Percentiles rank a stretch among this genome's conserved stretches.
These are phyloP conservation scores for Suhomyces anneliseae DNA, from an alignment of 1,139 yeast genomes.

Conservation along the genomic window DNA sequence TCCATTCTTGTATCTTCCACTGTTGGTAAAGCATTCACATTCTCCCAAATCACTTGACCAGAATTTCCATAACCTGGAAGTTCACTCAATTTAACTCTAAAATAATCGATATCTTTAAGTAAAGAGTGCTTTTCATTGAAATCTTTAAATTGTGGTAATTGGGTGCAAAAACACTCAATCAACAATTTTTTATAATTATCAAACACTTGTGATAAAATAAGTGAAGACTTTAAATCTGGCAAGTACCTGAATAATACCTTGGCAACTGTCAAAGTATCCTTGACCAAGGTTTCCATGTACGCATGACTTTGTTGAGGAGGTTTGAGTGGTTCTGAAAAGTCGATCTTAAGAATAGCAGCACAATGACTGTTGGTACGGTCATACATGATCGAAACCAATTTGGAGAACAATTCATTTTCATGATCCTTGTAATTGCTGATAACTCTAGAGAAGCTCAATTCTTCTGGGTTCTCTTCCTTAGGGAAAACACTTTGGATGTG, in stretches of 20 bases:
- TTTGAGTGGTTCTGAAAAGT: slow-evolving; percentile 50
- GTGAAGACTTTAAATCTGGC: slow-evolving; percentile 50
- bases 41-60: slow-evolving; percentile 67
- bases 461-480: slow-evolving; percentile 23
- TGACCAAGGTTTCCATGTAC: slow-evolving; percentile 68
- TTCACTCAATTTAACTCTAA: slow-evolving; percentile 58
- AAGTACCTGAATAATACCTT: slow-evolving; percentile 61
- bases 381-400: slow-evolving; percentile 67
- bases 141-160: slow-evolving; percentile 52
- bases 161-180: slow-evolving; percentile 53
- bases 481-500: slow-evolving; percentile 20
- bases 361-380: slow-evolving; percentile 60
- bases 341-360: slow-evolving; percentile 41
- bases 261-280: slow-evolving; percentile 64
- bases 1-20: slow-evolving; percentile 53
- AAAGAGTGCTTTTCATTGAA: slow-evolving; percentile 54
- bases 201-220: slow-evolving; percentile 56
- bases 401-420: slow-evolving; percentile 63
- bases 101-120: slow-evolving; percentile 64
- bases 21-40: slow-evolving; percentile 56
- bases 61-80: slow-evolving; percentile 65
- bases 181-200: slow-evolving; percentile 59
- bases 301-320: slow-evolving; percentile 51
- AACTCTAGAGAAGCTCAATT: slow-evolving; percentile 35
- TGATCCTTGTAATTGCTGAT: slow-evolving; percentile 53